Percentiles rank a stretch among this genome's conserved stretches.
Evolutionary conservation across 805 yeast genomes (phyloP).

Genomic region (Yarrowia alimentaria): DNA sequence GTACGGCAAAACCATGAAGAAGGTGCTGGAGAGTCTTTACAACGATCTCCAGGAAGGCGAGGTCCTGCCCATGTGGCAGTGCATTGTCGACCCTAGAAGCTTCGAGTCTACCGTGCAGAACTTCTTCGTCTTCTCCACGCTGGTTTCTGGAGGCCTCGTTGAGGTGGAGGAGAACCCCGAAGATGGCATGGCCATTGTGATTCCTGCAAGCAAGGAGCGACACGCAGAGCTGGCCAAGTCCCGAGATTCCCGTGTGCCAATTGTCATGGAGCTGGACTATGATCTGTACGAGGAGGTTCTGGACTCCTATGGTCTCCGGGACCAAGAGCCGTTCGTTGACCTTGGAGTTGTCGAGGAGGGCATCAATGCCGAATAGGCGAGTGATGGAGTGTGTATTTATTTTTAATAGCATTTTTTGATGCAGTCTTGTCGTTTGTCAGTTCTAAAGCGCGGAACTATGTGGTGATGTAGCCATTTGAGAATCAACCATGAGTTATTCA

Average conservation of each 20-base stretch:
- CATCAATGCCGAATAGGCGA: constrained; percentile 3
- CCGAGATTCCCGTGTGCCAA: constrained; percentile 9
- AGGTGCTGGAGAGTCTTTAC: background rate
- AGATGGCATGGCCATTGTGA: constrained; percentile 1
- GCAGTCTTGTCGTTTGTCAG: too few relatives aligned
- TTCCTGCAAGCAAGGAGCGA: constrained; percentile 1
- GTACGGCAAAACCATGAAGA: constrained; percentile 3
- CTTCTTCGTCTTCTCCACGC: constrained; percentile 17
- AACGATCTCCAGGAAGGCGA: background rate
- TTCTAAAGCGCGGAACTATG: too few relatives aligned
- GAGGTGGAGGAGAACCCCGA: background rate
- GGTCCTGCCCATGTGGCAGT: constrained; percentile 5
- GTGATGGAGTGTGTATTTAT: too few relatives aligned
- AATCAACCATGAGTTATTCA: too few relatives aligned
- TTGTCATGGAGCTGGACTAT: constrained; percentile 8
- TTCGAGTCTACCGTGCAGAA: constrained; percentile 16
- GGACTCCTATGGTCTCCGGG: background rate
- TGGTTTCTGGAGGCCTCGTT: constrained; percentile 16
- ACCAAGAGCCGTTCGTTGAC: constrained; percentile 2
- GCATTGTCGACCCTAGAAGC: constrained; percentile 7
- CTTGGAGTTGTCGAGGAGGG: background rate
- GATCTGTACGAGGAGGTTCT: constrained; percentile 1
- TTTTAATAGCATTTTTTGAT: too few relatives aligned
- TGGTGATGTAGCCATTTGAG: too few relatives aligned
- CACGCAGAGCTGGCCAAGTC: background rate